Conservation (phyloP, 1,284 basidiomycete species). For the Tylopilus orsonianus region DNA sequence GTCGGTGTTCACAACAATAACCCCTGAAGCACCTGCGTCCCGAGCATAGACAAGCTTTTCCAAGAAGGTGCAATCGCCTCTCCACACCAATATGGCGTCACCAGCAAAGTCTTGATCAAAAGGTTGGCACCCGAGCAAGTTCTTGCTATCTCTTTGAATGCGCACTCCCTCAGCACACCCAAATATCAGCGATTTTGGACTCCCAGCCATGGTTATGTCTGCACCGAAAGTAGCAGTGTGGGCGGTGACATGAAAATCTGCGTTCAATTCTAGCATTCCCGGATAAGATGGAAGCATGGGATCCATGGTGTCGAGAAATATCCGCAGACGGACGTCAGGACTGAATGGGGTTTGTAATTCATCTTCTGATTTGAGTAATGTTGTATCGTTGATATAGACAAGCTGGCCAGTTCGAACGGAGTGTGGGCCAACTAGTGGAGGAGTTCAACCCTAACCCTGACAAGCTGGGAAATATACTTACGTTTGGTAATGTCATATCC, state of each 20-base stretch:
- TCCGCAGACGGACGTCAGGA: slow-evolving; percentile 54
- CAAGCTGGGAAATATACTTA: slow-evolving; percentile 39
- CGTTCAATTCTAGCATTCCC: slow-evolving; percentile 36
- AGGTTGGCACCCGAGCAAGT: slow-evolving; percentile 58
- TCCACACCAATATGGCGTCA: slow-evolving; percentile 54
- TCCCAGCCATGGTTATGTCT: slow-evolving; percentile 43
- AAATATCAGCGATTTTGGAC: slow-evolving; percentile 40
- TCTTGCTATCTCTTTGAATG: slow-evolving; percentile 49
- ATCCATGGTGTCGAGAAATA: slow-evolving; percentile 55
- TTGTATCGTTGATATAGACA: slow-evolving; percentile 78
- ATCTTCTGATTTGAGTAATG: slow-evolving; percentile 44
- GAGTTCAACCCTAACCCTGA: slow-evolving; percentile 9
- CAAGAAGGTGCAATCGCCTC: slow-evolving; percentile 82
- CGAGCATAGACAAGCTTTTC: slow-evolving; percentile 72
- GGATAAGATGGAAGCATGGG: slow-evolving; percentile 40
- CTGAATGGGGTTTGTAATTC: slow-evolving; percentile 34
- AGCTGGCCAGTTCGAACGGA: slow-evolving; percentile 75
- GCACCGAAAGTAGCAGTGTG: slow-evolving; percentile 73
- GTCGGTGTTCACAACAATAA: slow-evolving; percentile 68
- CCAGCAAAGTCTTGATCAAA: slow-evolving; percentile 50
- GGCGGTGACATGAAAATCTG: slow-evolving; percentile 53
- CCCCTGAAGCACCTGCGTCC: slow-evolving; percentile 67
- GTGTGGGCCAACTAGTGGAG: slow-evolving; percentile 73
- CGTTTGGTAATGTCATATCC: slow-evolving; percentile 85
- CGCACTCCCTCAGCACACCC: slow-evolving; percentile 49